Conservation (phyloP, 192 early-diverging fungal species). For the Endogone sp. region DNA sequence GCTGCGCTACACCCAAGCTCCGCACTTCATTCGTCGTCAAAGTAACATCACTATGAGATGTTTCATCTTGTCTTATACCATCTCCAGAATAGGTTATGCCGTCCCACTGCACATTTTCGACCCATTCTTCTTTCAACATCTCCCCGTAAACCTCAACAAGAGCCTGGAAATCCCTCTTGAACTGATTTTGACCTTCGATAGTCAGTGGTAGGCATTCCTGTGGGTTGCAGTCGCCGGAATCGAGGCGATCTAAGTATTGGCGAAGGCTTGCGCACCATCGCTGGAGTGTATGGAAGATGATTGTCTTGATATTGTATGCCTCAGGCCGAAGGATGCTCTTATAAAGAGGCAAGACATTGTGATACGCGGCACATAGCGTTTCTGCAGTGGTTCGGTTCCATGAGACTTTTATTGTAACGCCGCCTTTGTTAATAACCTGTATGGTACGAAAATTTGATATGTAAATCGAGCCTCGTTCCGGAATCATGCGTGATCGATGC, state of each 20-base stretch:
- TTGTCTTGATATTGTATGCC: conserved; percentile 17
- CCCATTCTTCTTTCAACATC: background rate
- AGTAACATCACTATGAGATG: background rate
- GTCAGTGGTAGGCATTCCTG: background rate
- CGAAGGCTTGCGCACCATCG: background rate
- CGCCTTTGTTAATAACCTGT: conserved; percentile 7
- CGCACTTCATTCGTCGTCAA: background rate
- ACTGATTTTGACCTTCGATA: background rate
- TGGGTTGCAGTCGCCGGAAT: background rate
- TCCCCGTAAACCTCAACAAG: background rate
- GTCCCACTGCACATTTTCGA: background rate
- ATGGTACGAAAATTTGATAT: background rate
- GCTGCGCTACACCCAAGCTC: background rate
- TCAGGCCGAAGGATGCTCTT: conserved; percentile 22
- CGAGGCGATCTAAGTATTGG: background rate
- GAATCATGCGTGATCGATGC: too few species aligned
- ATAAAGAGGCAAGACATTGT: conserved; percentile 14
- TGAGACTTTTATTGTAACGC: conserved; percentile 20
- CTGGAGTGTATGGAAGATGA: conserved; percentile 5
- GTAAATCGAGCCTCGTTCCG: too few species aligned
- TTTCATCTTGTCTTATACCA: too few species aligned
- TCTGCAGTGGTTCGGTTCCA: conserved; percentile 20
- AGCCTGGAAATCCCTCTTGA: background rate
- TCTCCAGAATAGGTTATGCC: background rate
- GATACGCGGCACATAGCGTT: background rate